Conservation (phyloP, 2,329 filamentous ascomycete species). For the Alternaria gansuensis region DNA sequence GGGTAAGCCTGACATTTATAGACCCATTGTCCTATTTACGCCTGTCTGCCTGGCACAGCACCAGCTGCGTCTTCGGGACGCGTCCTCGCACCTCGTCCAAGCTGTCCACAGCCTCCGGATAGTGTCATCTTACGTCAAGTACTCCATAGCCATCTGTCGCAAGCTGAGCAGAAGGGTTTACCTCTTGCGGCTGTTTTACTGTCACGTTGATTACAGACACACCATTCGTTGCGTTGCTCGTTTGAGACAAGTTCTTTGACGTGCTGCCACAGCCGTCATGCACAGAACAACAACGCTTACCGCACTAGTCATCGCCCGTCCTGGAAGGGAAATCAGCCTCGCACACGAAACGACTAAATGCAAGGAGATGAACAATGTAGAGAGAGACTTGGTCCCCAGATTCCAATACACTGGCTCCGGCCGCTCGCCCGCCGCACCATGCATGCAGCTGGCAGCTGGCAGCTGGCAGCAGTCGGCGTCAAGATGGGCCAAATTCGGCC, state of each 20-base stretch:
- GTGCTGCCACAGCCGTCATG: background rate
- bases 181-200: background rate
- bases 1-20: background rate
- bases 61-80: background rate
- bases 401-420: slow-evolving; percentile 24
- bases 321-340: slow-evolving; percentile 1
- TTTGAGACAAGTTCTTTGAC: background rate
- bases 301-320: background rate
- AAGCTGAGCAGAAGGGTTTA: background rate
- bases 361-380: slow-evolving; percentile 6
- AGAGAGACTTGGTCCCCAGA: slow-evolving; percentile 18
- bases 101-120: slow-evolving; percentile 3
- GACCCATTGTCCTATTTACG: slow-evolving; percentile 1
- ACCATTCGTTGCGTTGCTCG: background rate
- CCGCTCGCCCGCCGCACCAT: slow-evolving; percentile 20
- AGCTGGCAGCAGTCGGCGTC: slow-evolving; percentile 7
- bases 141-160: background rate
- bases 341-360: slow-evolving; percentile 7
- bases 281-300: background rate
- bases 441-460: slow-evolving; percentile 9
- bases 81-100: background rate
- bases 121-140: slow-evolving; percentile 1
- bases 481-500: slow-evolving; percentile 4
- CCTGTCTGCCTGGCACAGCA: background rate
- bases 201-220: slow-evolving; percentile 9